Conservation (phyloP, 345 rosid species). For the Draba incana region DNA sequence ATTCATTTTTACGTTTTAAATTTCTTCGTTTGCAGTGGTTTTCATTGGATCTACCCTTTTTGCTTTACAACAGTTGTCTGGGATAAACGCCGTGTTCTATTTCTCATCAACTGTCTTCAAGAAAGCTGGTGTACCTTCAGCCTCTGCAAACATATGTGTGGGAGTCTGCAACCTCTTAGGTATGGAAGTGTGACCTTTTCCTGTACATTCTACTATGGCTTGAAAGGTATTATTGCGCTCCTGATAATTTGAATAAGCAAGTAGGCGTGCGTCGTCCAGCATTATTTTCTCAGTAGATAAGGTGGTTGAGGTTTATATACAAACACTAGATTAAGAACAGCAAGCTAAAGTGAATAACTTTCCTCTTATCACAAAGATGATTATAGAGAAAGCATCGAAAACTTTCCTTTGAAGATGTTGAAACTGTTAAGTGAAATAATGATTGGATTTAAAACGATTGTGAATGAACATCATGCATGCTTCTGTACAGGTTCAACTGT, state of each 20-base stretch:
- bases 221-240: constrained; percentile 1
- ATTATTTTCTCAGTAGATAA: constrained; percentile 26
- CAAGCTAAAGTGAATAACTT: constrained; percentile 7
- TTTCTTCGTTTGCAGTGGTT: constrained; percentile 81
- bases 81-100: constrained; percentile 95
- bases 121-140: constrained; percentile 91
- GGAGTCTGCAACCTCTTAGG: constrained; percentile 87
- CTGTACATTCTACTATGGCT: constrained; percentile 23
- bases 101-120: constrained; percentile 93
- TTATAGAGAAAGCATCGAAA: constrained; percentile 8
- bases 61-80: constrained; percentile 97
- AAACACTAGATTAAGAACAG: background rate
- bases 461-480: constrained; percentile 31
- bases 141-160: constrained; percentile 73
- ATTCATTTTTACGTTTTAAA: constrained; percentile 37
- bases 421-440: constrained; percentile 21
- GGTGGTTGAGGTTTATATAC: constrained; percentile 3
- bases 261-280: background rate
- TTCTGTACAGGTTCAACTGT: constrained; percentile 62
- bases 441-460: constrained; percentile 23
- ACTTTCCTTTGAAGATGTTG: constrained; percentile 4
- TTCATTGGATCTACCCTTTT: constrained; percentile 89
- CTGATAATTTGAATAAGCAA: constrained; percentile 11
- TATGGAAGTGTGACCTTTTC: constrained; percentile 36
- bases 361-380: constrained; percentile 7